Conservation (phyloP, 805 yeast genomes). For the Komagataella kurtzmanii region DNA sequence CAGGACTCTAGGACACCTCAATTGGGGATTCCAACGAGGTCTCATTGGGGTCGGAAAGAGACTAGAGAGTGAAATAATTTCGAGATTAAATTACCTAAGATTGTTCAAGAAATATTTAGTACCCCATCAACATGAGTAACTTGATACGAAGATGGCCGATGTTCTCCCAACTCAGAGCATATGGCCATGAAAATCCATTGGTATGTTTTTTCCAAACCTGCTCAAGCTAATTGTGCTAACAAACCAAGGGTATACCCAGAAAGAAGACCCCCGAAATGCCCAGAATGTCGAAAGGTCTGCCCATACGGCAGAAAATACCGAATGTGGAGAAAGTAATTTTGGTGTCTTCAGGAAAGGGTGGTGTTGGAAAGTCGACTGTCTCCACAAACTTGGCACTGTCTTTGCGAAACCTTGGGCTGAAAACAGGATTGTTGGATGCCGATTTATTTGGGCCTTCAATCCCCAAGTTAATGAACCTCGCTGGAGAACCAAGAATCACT, state of each 20-base stretch:
- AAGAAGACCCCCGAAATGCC: constrained; percentile 17
- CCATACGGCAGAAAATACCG: constrained; percentile 39
- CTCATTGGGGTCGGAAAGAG: background rate
- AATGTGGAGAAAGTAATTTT: constrained; percentile 50
- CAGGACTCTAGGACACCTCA: background rate
- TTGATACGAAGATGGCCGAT: background rate
- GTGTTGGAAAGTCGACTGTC: constrained; percentile 73
- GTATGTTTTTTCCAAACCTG: constrained; percentile 22
- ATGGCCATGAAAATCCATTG: constrained; percentile 35
- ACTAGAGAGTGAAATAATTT: background rate
- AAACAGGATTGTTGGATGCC: constrained; percentile 62
- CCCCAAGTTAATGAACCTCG: constrained; percentile 55
- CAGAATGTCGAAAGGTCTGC: constrained; percentile 38
- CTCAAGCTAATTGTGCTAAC: background rate
- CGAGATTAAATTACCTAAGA: background rate
- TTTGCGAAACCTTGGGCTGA: constrained; percentile 34
- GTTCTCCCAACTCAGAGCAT: background rate
- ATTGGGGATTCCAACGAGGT: background rate
- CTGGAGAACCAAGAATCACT: constrained; percentile 55
- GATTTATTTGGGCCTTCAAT: constrained; percentile 81
- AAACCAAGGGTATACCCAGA: constrained; percentile 25
- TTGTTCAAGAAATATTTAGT: background rate
- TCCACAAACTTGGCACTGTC: constrained; percentile 58
- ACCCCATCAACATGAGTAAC: background rate
- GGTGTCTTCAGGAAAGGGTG: constrained; percentile 71